Evolutionary conservation across 2,329 filamentous ascomycete species (phyloP), one percentile per base, ranked within the genome.

Genomic region (Diaporthe helianthi): DNA sequence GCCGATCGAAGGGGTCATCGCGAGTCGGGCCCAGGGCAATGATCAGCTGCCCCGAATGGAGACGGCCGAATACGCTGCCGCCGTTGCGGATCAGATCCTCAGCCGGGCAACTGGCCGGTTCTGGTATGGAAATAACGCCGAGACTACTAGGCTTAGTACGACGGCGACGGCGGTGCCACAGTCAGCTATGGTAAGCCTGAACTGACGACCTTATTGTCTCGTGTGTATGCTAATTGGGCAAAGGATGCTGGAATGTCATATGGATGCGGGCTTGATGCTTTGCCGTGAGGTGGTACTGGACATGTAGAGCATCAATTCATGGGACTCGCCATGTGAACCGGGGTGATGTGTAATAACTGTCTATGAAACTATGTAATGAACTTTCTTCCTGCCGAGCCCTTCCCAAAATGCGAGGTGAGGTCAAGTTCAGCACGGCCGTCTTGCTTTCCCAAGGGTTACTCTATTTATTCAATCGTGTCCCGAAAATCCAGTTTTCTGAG

Each of bases 191-290:
- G 51, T 51, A 44, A 65, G 67, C 29, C 29, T 6, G 31, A 65
- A 2, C 4, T 44, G 9, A 5, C 10, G 24, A 29, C 2, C 22
- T 8, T 22, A 4, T 44, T 36, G 24, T 38, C 4, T 2, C 26
- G 4, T 3, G 13, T 19, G 15, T 9, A 15, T 33, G 9, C 55
- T 68, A 17, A 69, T 31, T 13, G 1, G 41, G 51, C 5, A 26
- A 60, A 65, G 51, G 67, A 58, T 52, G 38, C 41, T 49, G 67
- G 72, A 73, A 69, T 36, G 67, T 70, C 51, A 6, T 67, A 72
- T 33, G 75, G 74, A 69, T 74, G 72, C 66, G 73, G 72, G n/a
- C 71, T 76, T 29, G 72, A 76, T 71, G 41, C 52, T 49, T 68
- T 74, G 65, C 44, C 53, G 63, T 69, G 46, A 66, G 46, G 8